Evolutionary conservation across 2,329 filamentous ascomycete genomes (phyloP).

Genomic region (Alternaria arborescens): DNA sequence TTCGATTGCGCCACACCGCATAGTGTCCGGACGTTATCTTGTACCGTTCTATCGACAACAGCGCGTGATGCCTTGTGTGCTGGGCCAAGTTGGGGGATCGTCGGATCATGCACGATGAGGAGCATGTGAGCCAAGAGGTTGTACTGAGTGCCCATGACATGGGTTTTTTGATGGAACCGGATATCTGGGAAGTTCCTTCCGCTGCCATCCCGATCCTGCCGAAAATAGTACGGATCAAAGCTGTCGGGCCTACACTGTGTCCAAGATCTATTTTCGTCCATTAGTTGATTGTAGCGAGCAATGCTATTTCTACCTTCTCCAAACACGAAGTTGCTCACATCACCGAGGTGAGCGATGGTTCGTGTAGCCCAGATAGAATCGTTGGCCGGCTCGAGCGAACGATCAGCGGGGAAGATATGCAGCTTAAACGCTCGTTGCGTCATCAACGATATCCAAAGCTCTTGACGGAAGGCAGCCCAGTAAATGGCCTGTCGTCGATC

Average conservation of each 20-base stretch:
- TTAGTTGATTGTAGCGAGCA: conserved; percentile 39
- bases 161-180: conserved; percentile 46
- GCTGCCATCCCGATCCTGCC: conserved; percentile 44
- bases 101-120: conserved; percentile 48
- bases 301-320: conserved; percentile 46
- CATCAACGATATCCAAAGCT: conserved; percentile 51
- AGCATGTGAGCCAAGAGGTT: conserved; percentile 48
- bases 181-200: conserved; percentile 48
- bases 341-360: conserved; percentile 51
- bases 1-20: conserved; percentile 49
- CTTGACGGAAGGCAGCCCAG: conserved; percentile 51
- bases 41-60: conserved; percentile 43
- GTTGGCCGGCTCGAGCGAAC: conserved; percentile 50
- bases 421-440: conserved; percentile 48
- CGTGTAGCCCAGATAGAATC: conserved; percentile 55
- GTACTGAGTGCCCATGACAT: conserved; percentile 47
- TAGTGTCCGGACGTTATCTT: conserved; percentile 48
- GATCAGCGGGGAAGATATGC: conserved; percentile 51
- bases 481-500: conserved; percentile 49
- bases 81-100: conserved; percentile 48
- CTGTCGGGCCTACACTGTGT: conserved; percentile 41
- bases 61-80: conserved; percentile 44
- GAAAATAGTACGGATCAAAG: conserved; percentile 48
- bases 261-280: conserved; percentile 49
- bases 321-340: conserved; percentile 49